Conservation (phyloP, 371 early-diverging fungal genomes). For the Phascolomyces articulosus region DNA sequence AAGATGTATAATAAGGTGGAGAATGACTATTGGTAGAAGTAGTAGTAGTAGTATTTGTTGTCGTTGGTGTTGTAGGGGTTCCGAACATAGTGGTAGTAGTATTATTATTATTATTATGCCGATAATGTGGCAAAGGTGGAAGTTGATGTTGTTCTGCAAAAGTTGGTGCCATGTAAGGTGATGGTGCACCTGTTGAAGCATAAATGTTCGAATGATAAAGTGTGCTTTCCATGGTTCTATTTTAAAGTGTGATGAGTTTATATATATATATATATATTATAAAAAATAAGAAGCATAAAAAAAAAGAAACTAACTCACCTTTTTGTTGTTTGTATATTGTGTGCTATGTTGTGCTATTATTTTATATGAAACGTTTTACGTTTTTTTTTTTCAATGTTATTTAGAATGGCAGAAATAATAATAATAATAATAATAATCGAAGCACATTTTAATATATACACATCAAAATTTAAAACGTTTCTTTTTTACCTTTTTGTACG, state of each 20-base stretch:
- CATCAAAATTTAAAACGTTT: no score
- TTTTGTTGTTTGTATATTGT: no score
- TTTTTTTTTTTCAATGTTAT: no score
- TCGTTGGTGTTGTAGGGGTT: not conserved
- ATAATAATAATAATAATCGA: no score
- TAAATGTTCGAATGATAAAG: constrained; percentile 37
- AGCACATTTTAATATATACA: constrained; percentile 8
- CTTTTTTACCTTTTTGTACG: constrained; percentile 50
- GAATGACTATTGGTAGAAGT: no score
- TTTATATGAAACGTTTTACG: no score
- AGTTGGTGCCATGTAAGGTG: constrained; percentile 22
- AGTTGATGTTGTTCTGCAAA: constrained; percentile 21
- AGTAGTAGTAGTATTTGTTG: constrained; percentile 17
- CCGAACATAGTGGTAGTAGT: constrained; percentile 17
- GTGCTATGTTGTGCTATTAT: no score
- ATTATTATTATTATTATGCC: constrained; percentile 27
- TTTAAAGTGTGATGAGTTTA: not conserved
- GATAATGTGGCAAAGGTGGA: constrained; percentile 27
- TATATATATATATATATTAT: not conserved
- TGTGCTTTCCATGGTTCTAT: constrained; percentile 37
- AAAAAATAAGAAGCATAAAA: not conserved
- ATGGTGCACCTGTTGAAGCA: constrained; percentile 24
- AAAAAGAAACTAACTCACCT: not conserved
- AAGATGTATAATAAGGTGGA: constrained; percentile 5
- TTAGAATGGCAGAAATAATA: no score